These are phyloP conservation scores for Suillus paluster DNA, from an alignment of 768 basidiomycete species.

Conservation along the genomic window DNA sequence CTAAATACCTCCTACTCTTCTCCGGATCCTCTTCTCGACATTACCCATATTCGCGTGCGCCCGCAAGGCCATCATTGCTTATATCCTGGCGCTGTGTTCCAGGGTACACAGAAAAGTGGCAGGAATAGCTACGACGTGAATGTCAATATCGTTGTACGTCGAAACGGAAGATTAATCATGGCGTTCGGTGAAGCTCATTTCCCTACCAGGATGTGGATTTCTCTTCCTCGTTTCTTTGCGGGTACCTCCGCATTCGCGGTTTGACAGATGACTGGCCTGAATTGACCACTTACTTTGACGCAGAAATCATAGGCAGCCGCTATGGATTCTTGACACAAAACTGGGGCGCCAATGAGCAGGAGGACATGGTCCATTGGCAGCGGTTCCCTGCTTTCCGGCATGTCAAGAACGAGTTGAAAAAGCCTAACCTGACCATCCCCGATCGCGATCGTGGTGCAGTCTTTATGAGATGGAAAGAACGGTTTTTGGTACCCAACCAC, in stretches of 20 bases:
- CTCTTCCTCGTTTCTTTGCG: slow-evolving; percentile 81
- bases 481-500: slow-evolving; percentile 95
- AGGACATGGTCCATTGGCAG: slow-evolving; percentile 94
- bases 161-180: slow-evolving; percentile 8
- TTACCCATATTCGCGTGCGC: slow-evolving; percentile 76
- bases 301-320: slow-evolving; percentile 90
- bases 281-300: slow-evolving; percentile 95
- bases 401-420: slow-evolving; percentile 77
- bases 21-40: slow-evolving; percentile 68
- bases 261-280: slow-evolving; percentile 95
- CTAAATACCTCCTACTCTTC: slow-evolving; percentile 27
- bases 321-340: slow-evolving; percentile 91
- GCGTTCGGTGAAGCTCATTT: slow-evolving; percentile 6
- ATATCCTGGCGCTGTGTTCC: slow-evolving; percentile 87
- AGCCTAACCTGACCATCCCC: slow-evolving; percentile 77
- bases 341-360: slow-evolving; percentile 89
- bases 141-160: slow-evolving; percentile 87
- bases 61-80: slow-evolving; percentile 76
- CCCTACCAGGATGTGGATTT: slow-evolving; percentile 83
- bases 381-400: slow-evolving; percentile 91
- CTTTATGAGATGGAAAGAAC: slow-evolving; percentile 98
- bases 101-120: slow-evolving; percentile 93
- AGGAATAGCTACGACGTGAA: slow-evolving; percentile 94
- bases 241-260: slow-evolving; percentile 91
- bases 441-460: slow-evolving; percentile 80